Percentiles rank a stretch among this genome's conserved stretches.
Conservation (phyloP, 345 rosid species). For the Pistacia atlantica region DNA sequence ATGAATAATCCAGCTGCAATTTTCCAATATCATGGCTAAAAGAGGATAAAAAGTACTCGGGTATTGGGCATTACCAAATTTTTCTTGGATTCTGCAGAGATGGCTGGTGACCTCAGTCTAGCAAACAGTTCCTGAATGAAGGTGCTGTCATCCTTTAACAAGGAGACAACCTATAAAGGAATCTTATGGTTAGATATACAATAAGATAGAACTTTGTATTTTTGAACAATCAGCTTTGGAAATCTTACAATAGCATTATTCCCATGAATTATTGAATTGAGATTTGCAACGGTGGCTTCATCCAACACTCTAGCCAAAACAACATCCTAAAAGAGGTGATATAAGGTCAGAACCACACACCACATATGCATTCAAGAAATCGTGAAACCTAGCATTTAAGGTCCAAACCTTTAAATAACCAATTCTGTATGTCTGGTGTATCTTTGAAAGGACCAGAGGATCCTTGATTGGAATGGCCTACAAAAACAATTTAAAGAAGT, state of each 20-base stretch:
- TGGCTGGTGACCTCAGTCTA: constrained; percentile 60
- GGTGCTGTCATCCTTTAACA: constrained; percentile 76
- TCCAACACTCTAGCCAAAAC: constrained; percentile 92
- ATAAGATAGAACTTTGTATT: constrained; percentile 9
- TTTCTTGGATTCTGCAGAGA: constrained; percentile 75
- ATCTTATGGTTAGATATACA: constrained; percentile 19
- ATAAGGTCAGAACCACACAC: constrained; percentile 18
- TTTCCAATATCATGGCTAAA: not conserved
- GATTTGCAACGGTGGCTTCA: constrained; percentile 64
- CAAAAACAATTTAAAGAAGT: constrained; percentile 8
- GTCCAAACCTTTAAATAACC: constrained; percentile 80
- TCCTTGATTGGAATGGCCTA: constrained; percentile 86
- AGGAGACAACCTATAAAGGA: constrained; percentile 66
- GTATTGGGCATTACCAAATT: constrained; percentile 65
- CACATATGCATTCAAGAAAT: constrained; percentile 17
- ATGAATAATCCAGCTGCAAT: not conserved
- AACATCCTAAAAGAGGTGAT: constrained; percentile 65
- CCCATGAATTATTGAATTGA: constrained; percentile 67
- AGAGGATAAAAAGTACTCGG: not conserved
- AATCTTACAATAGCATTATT: constrained; percentile 80
- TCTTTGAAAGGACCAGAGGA: constrained; percentile 68
- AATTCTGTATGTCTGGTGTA: constrained; percentile 87
- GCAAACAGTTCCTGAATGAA: constrained; percentile 90
- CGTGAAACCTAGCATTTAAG: constrained; percentile 20
- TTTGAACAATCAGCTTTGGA: constrained; percentile 11